Conservation (phyloP, 108 stramenopile species). For the Pseudonitzschia multiseries region DNA sequence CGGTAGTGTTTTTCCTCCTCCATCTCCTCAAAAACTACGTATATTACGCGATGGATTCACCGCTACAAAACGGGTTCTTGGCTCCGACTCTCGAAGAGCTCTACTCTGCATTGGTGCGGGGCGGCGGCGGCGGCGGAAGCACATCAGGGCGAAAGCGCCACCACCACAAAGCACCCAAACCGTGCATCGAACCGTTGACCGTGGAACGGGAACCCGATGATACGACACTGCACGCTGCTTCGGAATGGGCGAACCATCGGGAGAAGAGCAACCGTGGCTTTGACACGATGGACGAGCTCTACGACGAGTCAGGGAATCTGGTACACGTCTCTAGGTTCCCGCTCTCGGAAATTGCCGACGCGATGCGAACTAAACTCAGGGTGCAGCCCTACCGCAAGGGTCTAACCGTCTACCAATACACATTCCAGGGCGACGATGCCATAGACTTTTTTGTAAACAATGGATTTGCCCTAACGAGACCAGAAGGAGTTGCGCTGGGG, state of each 20-base stretch:
- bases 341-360: conserved; percentile 34
- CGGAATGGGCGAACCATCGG: background rate
- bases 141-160: too few species aligned
- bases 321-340: background rate
- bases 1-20: conserved; percentile 41
- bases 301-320: conserved; percentile 15
- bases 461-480: conserved; percentile 47
- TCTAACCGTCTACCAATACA: conserved; percentile 41
- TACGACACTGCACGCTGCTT: background rate
- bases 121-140: background rate
- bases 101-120: conserved; percentile 28
- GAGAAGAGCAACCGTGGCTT: background rate
- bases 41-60: conserved; percentile 47
- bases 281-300: conserved; percentile 7
- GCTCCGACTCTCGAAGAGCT: conserved; percentile 49
- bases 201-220: conserved; percentile 23
- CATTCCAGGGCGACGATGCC: conserved; percentile 53
- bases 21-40: conserved; percentile 46
- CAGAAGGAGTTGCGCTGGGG: conserved; percentile 62
- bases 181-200: conserved; percentile 27
- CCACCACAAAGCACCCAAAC: conserved; percentile 12
- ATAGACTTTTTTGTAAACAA: conserved; percentile 57
- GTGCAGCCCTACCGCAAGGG: conserved; percentile 32
- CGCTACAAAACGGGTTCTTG: conserved; percentile 37
- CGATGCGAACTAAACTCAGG: conserved; percentile 25